Percentiles rank a stretch among this genome's conserved stretches.
phyloP scores from a whole-genome alignment of 2,329 filamentous ascomycete genomes.

The Trichoderma sp. region DNA sequence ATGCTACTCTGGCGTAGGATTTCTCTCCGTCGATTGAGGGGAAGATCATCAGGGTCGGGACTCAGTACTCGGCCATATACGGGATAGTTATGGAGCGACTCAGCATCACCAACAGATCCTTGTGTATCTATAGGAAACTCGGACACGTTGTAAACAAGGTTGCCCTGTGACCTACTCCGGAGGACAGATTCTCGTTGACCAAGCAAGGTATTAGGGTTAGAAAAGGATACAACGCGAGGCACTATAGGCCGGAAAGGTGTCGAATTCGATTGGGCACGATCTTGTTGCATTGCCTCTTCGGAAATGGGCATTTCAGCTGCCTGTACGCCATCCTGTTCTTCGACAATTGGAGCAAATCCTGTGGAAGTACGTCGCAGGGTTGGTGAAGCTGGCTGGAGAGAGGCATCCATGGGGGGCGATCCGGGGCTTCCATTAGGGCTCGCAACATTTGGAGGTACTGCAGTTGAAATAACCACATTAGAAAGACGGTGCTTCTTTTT shows the following conservation, averaged over 20 bases:
- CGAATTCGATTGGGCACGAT: constrained; percentile 23
- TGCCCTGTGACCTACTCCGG: constrained; percentile 49
- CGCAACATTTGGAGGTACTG: neutral
- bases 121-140: constrained; percentile 28
- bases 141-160: constrained; percentile 30
- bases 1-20: constrained; percentile 56
- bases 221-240: constrained; percentile 49
- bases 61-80: constrained; percentile 31
- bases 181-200: constrained; percentile 55
- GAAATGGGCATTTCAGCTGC: constrained; percentile 23
- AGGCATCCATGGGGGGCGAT: constrained; percentile 22
- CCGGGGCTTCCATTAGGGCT: constrained; percentile 24
- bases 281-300: constrained; percentile 21
- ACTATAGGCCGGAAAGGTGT: constrained; percentile 32
- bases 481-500: constrained; percentile 3
- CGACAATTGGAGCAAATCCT: constrained; percentile 42
- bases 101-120: constrained; percentile 40
- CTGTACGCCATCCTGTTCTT: constrained; percentile 35
- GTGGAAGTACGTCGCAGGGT: constrained; percentile 30
- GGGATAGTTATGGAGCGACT: constrained; percentile 39
- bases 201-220: constrained; percentile 54
- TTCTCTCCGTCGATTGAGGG: constrained; percentile 64
- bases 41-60: constrained; percentile 63
- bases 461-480: neutral
- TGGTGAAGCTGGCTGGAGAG: constrained; percentile 24